Base-by-base conservation (phyloP, 78 protist species). In the Salpingoeca rosetta region DNA sequence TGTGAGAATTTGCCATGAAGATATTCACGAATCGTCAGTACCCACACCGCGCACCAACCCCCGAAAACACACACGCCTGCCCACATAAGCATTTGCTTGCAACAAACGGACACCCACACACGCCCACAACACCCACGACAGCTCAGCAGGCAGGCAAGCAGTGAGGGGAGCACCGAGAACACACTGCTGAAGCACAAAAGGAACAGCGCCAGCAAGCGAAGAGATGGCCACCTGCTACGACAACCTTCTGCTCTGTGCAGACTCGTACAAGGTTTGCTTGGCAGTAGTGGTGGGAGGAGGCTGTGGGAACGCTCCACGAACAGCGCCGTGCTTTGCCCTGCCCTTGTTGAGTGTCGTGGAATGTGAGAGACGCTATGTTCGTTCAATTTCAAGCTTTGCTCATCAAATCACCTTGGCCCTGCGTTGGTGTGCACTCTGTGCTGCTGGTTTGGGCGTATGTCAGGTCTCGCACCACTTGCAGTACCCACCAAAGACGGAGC, bases 381-480 rank as follows among this genome's bases (percentile, higher is more conserved):
- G 7, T 22, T 7, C 65, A 7, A 51, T 22, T 17, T 22, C 7
- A 51, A 17, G 31, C 17, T 51, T 51, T 51, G 65, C 7, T 22
- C 65, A 17, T 22, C 65, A 17, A 7, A 51, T 22, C 65, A 51
- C 65, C 65, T 51, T 17, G 65, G 31, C 65, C 65, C 65, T 51
- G 65, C 17, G 65, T 22, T 17, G 31, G 31, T 7, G 31, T 51
- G 31, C 7, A 17, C 31, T 17, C 7, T 51, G 31, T 51, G 31
- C 65, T 51, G 65, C 65, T 22, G 31, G 31, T 17, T 51, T 51
- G 7, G 65, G 65, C 65, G 31, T 51, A 17, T n/a, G n/a, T n/a
- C 82, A 75, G 85, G 25, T 77, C 39, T 10, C 80, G 36, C 88
- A 86, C 88, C 77, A 41, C 78, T 2, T 44, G 73, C 88, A 86